A percentile compares a stretch with the other conserved stretches of the same genome.
phyloP scores from a whole-genome alignment of 345 rosid species.

The Hibiscus mutabilis region DNA sequence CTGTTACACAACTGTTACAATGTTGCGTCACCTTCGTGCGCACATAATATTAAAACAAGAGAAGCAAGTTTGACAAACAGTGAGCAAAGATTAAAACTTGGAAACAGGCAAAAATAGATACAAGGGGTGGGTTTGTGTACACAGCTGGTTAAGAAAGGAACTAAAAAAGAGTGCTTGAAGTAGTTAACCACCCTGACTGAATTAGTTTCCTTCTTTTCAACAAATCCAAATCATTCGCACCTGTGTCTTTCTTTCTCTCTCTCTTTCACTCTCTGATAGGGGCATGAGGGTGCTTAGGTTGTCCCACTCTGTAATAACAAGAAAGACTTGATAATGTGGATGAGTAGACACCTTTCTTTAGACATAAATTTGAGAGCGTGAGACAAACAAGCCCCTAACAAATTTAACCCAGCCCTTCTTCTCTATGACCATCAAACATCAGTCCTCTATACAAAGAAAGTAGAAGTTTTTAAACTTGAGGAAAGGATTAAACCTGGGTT shows the following conservation, averaged over 20 bases:
- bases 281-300: constrained; percentile 18
- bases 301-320: constrained; percentile 34
- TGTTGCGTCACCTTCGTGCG: constrained; percentile 25
- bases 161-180: background rate
- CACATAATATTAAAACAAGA: background rate
- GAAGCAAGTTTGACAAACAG: constrained; percentile 6
- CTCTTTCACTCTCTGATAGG: background rate
- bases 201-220: background rate
- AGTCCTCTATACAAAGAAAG: too few species aligned
- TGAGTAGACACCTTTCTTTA: constrained; percentile 21
- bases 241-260: too few species aligned
- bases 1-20: constrained; percentile 39
- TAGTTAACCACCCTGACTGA: constrained; percentile 4
- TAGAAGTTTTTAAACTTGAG: background rate
- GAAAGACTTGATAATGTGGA: constrained; percentile 23
- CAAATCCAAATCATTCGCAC: constrained; percentile 4
- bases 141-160: background rate
- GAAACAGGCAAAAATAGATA: constrained; percentile 6
- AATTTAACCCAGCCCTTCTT: constrained; percentile 8
- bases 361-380: constrained; percentile 23
- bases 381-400: constrained; percentile 17
- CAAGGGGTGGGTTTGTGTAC: background rate
- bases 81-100: background rate
- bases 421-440: background rate
- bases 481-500: constrained; percentile 19